Percentiles rank a stretch among this genome's conserved stretches.
These are phyloP conservation scores for Cydonia oblonga DNA, from an alignment of 331 rosid species.

Conservation along the genomic window DNA sequence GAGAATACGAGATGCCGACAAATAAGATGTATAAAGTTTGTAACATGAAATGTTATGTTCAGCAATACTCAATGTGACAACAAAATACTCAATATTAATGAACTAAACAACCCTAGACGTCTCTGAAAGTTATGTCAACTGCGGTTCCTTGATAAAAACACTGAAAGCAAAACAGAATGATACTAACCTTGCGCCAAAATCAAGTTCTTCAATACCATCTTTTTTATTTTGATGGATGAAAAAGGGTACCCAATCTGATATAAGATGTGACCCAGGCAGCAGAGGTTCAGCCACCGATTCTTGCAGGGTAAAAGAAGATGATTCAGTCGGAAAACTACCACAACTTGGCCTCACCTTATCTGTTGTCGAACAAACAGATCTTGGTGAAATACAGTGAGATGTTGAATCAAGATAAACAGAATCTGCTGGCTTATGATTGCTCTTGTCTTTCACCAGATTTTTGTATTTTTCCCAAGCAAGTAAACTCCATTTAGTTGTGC, in stretches of 20 bases:
- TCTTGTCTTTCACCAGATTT: conserved; percentile 36
- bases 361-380: conserved; percentile 24
- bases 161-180: conserved; percentile 9
- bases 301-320: conserved; percentile 25
- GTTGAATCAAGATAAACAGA: conserved; percentile 28
- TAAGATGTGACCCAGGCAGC: conserved; percentile 54
- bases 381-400: conserved; percentile 22
- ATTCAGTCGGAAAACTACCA: conserved; percentile 23
- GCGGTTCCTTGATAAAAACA: conserved; percentile 8
- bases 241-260: conserved; percentile 78
- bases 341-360: conserved; percentile 18
- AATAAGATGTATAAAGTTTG: background rate
- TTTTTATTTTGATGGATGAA: conserved; percentile 21
- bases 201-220: conserved; percentile 52
- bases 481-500: conserved; percentile 57
- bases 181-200: conserved; percentile 88
- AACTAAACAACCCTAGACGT: background rate
- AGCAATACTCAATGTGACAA: background rate
- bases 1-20: background rate
- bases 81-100: too few species aligned
- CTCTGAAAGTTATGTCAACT: background rate
- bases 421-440: conserved; percentile 26
- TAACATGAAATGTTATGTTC: background rate
- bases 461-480: conserved; percentile 47
- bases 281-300: conserved; percentile 36